A percentile compares a stretch with the other conserved stretches of the same genome.
phyloP scores from a whole-genome alignment of 139 green algal genomes.

The Marvania coccoides region DNA sequence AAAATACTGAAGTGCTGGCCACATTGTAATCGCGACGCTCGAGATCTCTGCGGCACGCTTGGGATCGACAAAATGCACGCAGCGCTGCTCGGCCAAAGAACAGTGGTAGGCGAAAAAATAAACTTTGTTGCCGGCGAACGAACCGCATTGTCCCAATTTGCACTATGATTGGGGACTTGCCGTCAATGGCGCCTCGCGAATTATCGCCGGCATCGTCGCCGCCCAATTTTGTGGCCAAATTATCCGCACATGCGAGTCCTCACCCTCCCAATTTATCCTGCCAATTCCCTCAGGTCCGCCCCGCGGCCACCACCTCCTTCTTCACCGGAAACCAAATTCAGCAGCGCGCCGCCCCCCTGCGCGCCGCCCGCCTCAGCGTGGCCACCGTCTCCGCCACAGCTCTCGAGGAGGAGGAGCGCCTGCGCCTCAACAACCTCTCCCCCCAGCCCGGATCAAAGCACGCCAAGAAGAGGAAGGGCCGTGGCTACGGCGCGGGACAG shows the following conservation, averaged over 20 bases:
- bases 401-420: constrained; percentile 14
- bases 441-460: constrained; percentile 72
- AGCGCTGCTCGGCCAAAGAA: neutral
- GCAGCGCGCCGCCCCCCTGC: neutral
- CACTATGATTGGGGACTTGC: too few relatives aligned
- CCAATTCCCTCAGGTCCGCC: constrained; percentile 2
- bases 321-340: constrained; percentile 18
- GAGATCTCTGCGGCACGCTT: neutral
- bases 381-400: neutral
- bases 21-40: neutral
- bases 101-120: neutral
- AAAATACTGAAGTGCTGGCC: too few relatives aligned
- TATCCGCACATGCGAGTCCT: too few relatives aligned
- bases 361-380: constrained; percentile 3
- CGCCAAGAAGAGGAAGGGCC: constrained; percentile 80
- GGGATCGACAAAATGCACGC: neutral
- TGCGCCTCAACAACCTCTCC: constrained; percentile 79
- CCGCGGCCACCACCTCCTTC: neutral
- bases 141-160: neutral
- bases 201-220: too few relatives aligned
- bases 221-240: too few relatives aligned
- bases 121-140: neutral
- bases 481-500: constrained; percentile 88
- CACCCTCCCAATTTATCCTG: too few relatives aligned
- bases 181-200: too few relatives aligned